Evolutionary conservation across 192 early-diverging fungal genomes (phyloP), one percentile per base, ranked within the genome.

Genomic region (Mortierella hygrophila): DNA sequence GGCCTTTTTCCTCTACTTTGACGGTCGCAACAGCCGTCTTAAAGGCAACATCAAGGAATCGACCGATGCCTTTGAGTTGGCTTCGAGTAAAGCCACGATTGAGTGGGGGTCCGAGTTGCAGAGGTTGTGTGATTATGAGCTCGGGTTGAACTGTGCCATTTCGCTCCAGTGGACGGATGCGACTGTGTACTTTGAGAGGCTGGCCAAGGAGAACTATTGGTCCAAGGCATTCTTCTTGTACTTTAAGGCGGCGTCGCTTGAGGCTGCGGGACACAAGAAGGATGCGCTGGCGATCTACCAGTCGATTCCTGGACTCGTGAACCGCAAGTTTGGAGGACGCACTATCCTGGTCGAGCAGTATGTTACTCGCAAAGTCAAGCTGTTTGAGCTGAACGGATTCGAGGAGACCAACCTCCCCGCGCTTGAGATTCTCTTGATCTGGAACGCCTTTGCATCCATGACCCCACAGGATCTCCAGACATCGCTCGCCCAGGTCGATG

Each of bases 251-350:
- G 88, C 88, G 20, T 85, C 85, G 42, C 57, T 90, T 9, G 91
- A 89, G 35, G 89, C 88, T 70, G 86, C 87, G 15, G 95, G 95
- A 5, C 92, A 92, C 57, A 93, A 92, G 23, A 90, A 91, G 54
- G 95, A 96, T 63, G 95, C 95, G 3, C 91, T 96, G 37, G 70
- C 91, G 13, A 93, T 94, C 76, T 96, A 93, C 77, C 85, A 87
- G 11, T 68, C 83, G 37, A 90, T 92, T 20, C 82, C 89, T n/a
- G 82, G 86, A 35, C 47, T 93, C 44, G 87, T 89, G 1, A 81
- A 68, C 38, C 85, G 88, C 54, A 91, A 91, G 38, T 89, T 89
- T 85, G 88, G 88, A 23, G 87, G 90, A 16, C 70, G 89, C 4
- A 89, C 82, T 10, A 89, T 88, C 1, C 68, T 88, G 10, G 82